Conservation (phyloP, 257 asterid genomes). For the Fraxinus anomala region DNA sequence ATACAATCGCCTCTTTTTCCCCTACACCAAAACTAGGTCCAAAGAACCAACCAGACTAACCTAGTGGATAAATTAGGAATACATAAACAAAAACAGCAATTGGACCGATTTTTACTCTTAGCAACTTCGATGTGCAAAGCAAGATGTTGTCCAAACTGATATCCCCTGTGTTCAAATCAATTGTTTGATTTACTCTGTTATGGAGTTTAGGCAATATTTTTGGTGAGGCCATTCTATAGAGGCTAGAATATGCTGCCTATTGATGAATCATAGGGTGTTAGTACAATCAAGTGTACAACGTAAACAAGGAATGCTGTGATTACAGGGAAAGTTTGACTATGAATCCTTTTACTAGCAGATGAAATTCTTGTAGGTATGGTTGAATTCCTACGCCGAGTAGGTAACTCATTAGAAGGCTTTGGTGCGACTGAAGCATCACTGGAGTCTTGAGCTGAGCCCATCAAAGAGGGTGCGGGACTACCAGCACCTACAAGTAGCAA, state of each 20-base stretch:
- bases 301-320: constrained; percentile 20
- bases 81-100: too few species aligned
- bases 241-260: neutral
- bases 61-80: too few species aligned
- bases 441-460: constrained; percentile 32
- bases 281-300: constrained; percentile 4
- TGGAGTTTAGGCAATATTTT: neutral
- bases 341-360: constrained; percentile 12
- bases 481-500: constrained; percentile 33
- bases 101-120: neutral
- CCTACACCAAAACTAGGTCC: too few species aligned
- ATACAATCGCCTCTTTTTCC: too few species aligned
- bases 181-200: neutral
- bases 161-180: neutral
- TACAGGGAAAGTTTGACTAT: constrained; percentile 14
- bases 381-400: constrained; percentile 28
- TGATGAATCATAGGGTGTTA: neutral
- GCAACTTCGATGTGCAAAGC: neutral
- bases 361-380: constrained; percentile 20
- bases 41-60: too few species aligned
- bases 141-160: neutral
- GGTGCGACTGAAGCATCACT: constrained; percentile 22
- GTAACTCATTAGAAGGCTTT: constrained; percentile 28
- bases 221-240: neutral
- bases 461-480: constrained; percentile 39